Base-by-base conservation (phyloP, 257 asterid genomes). In the Galeopsis tetrahit region DNA sequence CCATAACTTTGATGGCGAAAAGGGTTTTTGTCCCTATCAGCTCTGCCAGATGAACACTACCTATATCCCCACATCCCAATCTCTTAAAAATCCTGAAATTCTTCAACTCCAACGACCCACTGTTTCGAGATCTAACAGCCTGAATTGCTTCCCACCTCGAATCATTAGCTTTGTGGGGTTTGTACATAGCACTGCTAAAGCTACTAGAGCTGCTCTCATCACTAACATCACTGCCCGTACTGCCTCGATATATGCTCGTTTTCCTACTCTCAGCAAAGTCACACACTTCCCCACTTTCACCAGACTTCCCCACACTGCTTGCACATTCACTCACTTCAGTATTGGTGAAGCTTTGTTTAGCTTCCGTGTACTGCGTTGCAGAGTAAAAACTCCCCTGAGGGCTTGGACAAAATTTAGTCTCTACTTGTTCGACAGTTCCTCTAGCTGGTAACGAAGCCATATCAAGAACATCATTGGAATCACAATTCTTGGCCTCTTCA, bases 191-290 rank as follows among this genome's bases (percentile, higher is more conserved):
- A 51, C 84, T 81, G 79, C 75, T 76, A 28, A 81, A 83, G 58
- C 91, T 80, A 80, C 87, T 82, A 1, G 88, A 83, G 82, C 91
- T 83, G 78, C 91, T 86, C 78, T 86, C 91, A 2, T 86, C 88
- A 3, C 90, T 86, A 11, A 83, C 15, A 61, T 86, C 86, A 68
- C 90, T 86, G 33, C 85, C 85, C 0, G 85, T 79, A 71, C 91
- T 86, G 70, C 85, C 87, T 72, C 87, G 75, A 10, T 85, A 66
- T 31, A 83, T 81, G 72, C 90, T 81, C 9, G 84, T 85, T 52
- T 83, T 85, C 72, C 81, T 72, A 78, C 86, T 81, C 79, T 75
- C 85, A 0, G 79, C 36, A 17, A 68, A 60, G 64, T 83, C 90
- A 63, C 74, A 66, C 0, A 78, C 81, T 79, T 81, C 85, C 11